Base-by-base conservation (phyloP, 495 filamentous ascomycete species). In the Penicillium desertorum region DNA sequence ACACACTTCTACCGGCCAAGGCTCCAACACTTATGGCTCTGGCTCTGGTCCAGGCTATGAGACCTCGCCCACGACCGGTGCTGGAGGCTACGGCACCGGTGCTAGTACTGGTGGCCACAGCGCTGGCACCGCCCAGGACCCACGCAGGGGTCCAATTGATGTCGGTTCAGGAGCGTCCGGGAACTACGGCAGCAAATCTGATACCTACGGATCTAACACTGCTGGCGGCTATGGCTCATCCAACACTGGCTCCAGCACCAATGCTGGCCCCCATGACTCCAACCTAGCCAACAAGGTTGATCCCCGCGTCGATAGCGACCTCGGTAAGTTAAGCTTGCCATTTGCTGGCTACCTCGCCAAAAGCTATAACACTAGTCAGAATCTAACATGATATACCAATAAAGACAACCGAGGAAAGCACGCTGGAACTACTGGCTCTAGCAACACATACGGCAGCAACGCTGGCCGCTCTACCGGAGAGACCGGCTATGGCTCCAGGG, bases 251-350 rank as follows among this genome's bases (percentile, higher is more conserved):
- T 57, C 61, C 9, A 45, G 27, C 29, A 49, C 25, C 29, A 63
- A 63, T 42, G 30, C 51, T 37, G 59, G 62, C 20, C 22, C 43
- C n/a, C 49, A 54, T 32, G 61, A 60, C 10, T 54, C 67, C 16
- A 58, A 58, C 17, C 42, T 60, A 30, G 57, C 48, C 49, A 81
- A 79, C 62, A 71, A 75, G 45, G 30, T 71, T 10, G 81, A 83
- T 54, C 76, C 83, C 42, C 68, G 71, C 39, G 70, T 80, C 22
- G 80, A 70, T 16, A 66, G 59, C 10, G 73, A 74, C 29, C 58
- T 54, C 2, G 62, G 67, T 59, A 51, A 51, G 20, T n/a, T 16
- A 49, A 17, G 19, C 52, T 49, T 32, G 30, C 30, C 30, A 3
- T 30, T 30, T 30, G 8, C 30, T 32, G 30, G 30, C 29, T 30